Percentiles rank a stretch among this genome's conserved stretches.
Evolutionary conservation across 163 green algal genomes (phyloP).

Genomic region (Chlamydomonas reinhardtii): DNA sequence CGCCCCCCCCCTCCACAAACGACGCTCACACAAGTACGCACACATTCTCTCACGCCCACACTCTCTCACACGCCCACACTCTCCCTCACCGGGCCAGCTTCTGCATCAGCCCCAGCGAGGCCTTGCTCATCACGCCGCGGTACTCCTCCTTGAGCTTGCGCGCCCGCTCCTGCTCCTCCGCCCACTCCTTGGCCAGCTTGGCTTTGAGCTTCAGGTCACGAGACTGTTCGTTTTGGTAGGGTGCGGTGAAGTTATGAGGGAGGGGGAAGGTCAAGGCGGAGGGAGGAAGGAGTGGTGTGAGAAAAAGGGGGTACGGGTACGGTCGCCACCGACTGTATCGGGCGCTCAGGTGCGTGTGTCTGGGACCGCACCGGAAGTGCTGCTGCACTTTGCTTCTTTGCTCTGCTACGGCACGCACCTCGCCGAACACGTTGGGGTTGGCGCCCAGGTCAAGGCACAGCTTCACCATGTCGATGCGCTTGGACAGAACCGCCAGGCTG

Average conservation of each 20-base stretch:
- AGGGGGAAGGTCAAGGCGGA: background rate
- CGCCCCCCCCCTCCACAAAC: no score
- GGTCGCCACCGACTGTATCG: no score
- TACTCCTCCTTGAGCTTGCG: background rate
- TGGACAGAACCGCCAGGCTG: slow-evolving; percentile 38
- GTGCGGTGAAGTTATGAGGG: background rate
- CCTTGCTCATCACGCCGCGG: background rate
- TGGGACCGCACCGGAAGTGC: no score
- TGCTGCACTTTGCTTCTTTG: no score
- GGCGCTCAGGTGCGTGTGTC: no score
- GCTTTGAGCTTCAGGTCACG: background rate
- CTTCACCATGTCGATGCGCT: slow-evolving; percentile 18
- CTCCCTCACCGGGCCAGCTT: slow-evolving; percentile 1
- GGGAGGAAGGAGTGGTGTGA: no score
- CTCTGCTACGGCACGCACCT: no score
- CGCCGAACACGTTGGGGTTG: slow-evolving; percentile 39
- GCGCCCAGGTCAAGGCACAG: slow-evolving; percentile 46
- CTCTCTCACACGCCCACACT: background rate
- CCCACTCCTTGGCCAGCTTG: background rate
- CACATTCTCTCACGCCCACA: no score
- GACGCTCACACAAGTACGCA: no score
- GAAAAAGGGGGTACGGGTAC: no score
- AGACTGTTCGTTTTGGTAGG: background rate
- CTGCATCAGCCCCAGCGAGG: slow-evolving; percentile 17
- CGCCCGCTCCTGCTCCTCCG: background rate